These are phyloP conservation scores for Podochytrium sp. DNA, from an alignment of 192 early-diverging fungal species.

Conservation along the genomic window DNA sequence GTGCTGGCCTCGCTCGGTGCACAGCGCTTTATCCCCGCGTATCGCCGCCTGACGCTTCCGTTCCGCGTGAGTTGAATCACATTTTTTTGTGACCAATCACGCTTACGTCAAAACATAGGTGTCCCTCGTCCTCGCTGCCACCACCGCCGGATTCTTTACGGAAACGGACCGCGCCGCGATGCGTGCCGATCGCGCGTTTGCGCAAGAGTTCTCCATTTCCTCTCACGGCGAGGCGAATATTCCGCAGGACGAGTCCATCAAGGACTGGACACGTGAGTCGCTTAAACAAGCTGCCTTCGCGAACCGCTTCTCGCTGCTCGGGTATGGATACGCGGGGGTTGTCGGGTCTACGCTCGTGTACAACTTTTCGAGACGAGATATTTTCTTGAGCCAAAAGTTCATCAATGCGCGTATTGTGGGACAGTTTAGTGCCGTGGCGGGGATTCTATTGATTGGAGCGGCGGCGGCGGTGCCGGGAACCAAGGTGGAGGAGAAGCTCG, in stretches of 20 bases:
- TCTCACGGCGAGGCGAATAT: not conserved
- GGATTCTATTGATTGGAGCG: conserved; percentile 15
- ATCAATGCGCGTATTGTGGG: conserved; percentile 20
- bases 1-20: not conserved
- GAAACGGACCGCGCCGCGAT: conserved; percentile 37
- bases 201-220: conserved; percentile 35
- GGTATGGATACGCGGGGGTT: conserved; percentile 4
- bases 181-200: conserved; percentile 35
- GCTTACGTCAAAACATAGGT: not conserved
- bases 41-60: conserved; percentile 1
- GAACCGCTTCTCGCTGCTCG: conserved; percentile 8
- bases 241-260: not conserved
- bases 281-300: conserved; percentile 2
- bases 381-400: conserved; percentile 21
- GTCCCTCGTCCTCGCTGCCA: conserved; percentile 20
- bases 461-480: not conserved
- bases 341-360: conserved; percentile 11
- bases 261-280: not conserved
- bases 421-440: conserved; percentile 20
- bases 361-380: conserved; percentile 13
- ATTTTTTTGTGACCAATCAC: not conserved
- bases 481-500: not conserved
- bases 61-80: not conserved
- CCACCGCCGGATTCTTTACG: conserved; percentile 42
- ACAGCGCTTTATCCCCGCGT: conserved; percentile 5